Base-by-base conservation (phyloP, 2,329 filamentous ascomycete species). In the Spiromastix sp. region DNA sequence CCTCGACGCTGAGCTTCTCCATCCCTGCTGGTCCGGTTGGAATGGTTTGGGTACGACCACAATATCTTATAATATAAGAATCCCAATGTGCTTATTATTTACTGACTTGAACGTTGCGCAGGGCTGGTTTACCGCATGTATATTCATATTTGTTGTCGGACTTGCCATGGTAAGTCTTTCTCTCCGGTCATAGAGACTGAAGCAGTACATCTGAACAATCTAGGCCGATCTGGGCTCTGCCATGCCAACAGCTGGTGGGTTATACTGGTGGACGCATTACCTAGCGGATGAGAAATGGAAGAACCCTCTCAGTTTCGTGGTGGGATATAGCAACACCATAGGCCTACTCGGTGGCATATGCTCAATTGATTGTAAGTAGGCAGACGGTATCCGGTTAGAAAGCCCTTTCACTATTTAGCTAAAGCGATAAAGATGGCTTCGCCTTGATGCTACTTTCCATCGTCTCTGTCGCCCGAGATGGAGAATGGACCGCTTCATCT, bases 261-360 rank as follows among this genome's bases (percentile, higher is more conserved):
- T 77, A 2, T 76, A 76, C 48, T 77, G 62, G 55, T 68, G 70
- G 69, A 74, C 72, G 5, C 72, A 77, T 44, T 72, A 72, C 51
- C 76, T 74, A 48, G 66, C 69, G 8, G 67, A 64, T 2, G 66
- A 68, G 2, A 67, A 66, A 26, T 71, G 61, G 40, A 65, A 70
- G 41, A 75, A 75, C 47, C 66, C 71, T 3, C 51, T 77, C n/a
- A 71, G 67, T 42, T 77, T 76, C 46, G 50, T 76, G 21, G 72
- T 77, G 12, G 72, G 72, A 18, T 76, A 76, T 44, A 74, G 70
- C 49, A 77, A 78, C 46, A 77, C 70, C 2, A 59, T 78, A 12
- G 74, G 73, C 5, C 51, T 76, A 6, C 62, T 78, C n/a, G 74
- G 72, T 20, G 74, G 73, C 4, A 59, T 77, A 10, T 78, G 74